Conservation (phyloP, 352 stramenopile genomes). For the Globisporangium mamillatum region DNA sequence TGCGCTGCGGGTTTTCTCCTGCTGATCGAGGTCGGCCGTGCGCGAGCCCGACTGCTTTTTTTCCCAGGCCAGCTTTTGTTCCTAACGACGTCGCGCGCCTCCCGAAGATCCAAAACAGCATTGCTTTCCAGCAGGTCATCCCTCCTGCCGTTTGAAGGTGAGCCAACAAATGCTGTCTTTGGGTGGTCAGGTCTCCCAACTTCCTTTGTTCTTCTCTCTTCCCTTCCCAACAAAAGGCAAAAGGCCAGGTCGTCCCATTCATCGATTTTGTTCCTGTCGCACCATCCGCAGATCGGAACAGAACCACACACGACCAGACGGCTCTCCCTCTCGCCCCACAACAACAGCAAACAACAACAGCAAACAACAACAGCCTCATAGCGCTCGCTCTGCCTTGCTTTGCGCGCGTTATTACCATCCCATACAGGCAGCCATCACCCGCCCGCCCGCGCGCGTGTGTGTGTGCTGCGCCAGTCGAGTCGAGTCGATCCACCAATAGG, state of each 20-base stretch:
- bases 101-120: not conserved
- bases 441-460: not conserved
- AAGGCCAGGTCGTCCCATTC: slow-evolving; percentile 27
- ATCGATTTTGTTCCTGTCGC: slow-evolving; percentile 35
- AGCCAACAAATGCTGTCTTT: not conserved
- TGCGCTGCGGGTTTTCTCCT: not conserved
- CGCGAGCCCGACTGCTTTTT: slow-evolving; percentile 20
- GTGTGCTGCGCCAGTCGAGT: not conserved
- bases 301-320: not conserved
- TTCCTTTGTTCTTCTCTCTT: slow-evolving; percentile 8
- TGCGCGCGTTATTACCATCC: not conserved
- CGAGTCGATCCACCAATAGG: not conserved
- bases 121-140: slow-evolving; percentile 18
- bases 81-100: not conserved
- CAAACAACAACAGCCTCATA: not conserved
- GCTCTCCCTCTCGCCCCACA: not conserved
- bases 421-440: not conserved
- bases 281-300: slow-evolving; percentile 33
- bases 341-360: not conserved
- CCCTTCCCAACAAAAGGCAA: not conserved
- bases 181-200: not conserved
- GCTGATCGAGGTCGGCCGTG: slow-evolving; percentile 15
- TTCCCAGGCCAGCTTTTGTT: not conserved
- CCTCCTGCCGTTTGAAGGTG: not conserved
- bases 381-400: not conserved